These are phyloP conservation scores for Aspergillus affinis DNA, from an alignment of 495 filamentous ascomycete genomes.

Conservation along the genomic window DNA sequence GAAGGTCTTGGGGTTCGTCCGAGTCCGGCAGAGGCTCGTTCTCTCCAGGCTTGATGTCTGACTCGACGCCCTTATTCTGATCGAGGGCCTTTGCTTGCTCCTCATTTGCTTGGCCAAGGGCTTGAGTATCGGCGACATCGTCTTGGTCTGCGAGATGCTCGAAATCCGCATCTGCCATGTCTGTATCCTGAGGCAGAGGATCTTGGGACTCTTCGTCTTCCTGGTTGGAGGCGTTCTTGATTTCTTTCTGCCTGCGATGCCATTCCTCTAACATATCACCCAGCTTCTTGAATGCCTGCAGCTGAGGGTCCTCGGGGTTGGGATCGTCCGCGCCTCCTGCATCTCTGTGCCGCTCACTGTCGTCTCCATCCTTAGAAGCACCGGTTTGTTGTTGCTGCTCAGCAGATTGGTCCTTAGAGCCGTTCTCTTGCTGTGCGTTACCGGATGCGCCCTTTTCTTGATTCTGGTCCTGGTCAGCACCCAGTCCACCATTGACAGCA, in stretches of 20 bases:
- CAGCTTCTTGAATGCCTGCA: constrained; percentile 80
- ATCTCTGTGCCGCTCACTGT: constrained; percentile 43
- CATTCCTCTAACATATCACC: constrained; percentile 92
- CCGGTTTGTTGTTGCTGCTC: constrained; percentile 43
- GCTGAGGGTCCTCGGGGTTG: constrained; percentile 52
- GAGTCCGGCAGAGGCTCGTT: constrained; percentile 58
- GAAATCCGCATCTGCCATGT: constrained; percentile 74
- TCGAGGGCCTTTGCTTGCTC: constrained; percentile 83
- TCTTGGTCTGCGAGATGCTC: constrained; percentile 87
- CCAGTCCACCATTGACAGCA: constrained; percentile 44
- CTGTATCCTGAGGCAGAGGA: constrained; percentile 53
- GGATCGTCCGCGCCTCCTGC: constrained; percentile 41
- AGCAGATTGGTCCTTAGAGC: constrained; percentile 45
- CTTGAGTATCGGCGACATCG: constrained; percentile 78
- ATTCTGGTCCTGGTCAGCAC: constrained; percentile 49
- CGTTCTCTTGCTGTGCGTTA: constrained; percentile 56
- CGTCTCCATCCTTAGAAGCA: constrained; percentile 44
- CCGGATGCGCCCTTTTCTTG: constrained; percentile 68
- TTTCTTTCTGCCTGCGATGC: constrained; percentile 81
- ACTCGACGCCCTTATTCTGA: constrained; percentile 79
- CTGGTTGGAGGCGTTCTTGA: constrained; percentile 65
- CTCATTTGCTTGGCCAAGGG: constrained; percentile 81
- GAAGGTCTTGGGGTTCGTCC: constrained; percentile 53
- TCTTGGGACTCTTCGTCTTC: constrained; percentile 50
- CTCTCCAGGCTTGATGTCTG: constrained; percentile 55